Evolutionary conservation across 78 protist genomes (phyloP), one percentile per base, ranked within the genome.

Genomic region (Dictyostelium citrinum): DNA sequence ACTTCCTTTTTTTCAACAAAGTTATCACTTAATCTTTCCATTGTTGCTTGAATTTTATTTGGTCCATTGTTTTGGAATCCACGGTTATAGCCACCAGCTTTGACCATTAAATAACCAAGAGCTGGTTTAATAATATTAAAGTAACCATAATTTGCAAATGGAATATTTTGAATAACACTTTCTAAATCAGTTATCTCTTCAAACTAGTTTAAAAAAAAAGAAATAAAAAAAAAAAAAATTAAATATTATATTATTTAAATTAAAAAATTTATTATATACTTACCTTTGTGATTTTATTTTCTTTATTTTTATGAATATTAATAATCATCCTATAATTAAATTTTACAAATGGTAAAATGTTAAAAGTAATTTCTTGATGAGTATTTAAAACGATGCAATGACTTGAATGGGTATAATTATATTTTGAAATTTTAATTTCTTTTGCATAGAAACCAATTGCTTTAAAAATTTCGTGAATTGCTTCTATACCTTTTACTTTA

Each of bases 151-250:
- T 78, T 88, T 2, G 71, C 24, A 2, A 88, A 31, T 64, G 93
- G 93, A 46, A 88, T 76, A 88, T 88, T 88, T 46, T 68, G 71
- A 33, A 88, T 41, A 33, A 88, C 22, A 67, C 93, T 88, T 35
- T 88, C 93, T 2, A 78, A 17, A 68, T 58, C 76, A 1, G 71
- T 33, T 33, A 74, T 61, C 33, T 76, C 84, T 88, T 88, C 93
- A 88, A 88, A 88, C 93, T 88, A 10, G 1, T 27, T 68, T 10
- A 31, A 31, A 27, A 67, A 67, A 9, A 67, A 12, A 27, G 31
- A 67, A 14, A 43, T 31, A 33, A 35, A 74, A 74, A 37, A 41
- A 74, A 39, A 39, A n/a, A 33, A 41, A n/a, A n/a, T n/a, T n/a
- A n/a, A n/a, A n/a, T n/a, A n/a, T n/a, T n/a, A n/a, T n/a, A n/a